These are phyloP conservation scores for Schrenkiella parvula DNA, from an alignment of 345 rosid species.

Conservation along the genomic window DNA sequence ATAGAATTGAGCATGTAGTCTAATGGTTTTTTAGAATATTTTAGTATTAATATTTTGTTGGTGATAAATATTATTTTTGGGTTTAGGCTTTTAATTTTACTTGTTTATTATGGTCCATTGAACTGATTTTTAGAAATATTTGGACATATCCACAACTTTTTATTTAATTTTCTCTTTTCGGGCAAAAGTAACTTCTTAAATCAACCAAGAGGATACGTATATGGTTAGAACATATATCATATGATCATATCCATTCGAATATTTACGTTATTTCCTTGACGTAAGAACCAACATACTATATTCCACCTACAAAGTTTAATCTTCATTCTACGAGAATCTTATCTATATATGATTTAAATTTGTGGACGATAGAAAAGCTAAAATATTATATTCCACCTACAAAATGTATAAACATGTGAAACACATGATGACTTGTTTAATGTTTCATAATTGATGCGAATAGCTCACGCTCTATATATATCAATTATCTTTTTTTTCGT, in stretches of 20 bases:
- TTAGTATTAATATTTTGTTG: too few species aligned
- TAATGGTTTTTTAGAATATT: too few species aligned
- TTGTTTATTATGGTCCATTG: too few species aligned
- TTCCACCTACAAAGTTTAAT: background rate
- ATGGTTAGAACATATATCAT: background rate
- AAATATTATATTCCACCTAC: background rate
- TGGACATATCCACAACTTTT: too few species aligned
- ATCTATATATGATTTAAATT: conserved; percentile 5
- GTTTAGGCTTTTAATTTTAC: too few species aligned
- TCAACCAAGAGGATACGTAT: background rate
- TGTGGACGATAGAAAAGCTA: background rate
- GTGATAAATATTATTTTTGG: too few species aligned
- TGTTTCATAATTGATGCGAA: background rate
- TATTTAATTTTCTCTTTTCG: background rate
- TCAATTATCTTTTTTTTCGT: too few species aligned
- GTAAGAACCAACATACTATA: background rate
- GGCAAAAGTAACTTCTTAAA: background rate
- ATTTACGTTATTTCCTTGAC: background rate
- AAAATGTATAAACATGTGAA: conserved; percentile 17
- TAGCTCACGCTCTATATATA: background rate
- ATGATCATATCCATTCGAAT: background rate
- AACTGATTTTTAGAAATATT: too few species aligned
- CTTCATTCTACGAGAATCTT: background rate
- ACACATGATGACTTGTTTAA: conserved; percentile 15
- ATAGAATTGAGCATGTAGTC: too few species aligned